A percentile compares a stretch with the other conserved stretches of the same genome.
These are phyloP conservation scores for Manihot esculenta DNA, from an alignment of 441 rosid species.

Conservation along the genomic window DNA sequence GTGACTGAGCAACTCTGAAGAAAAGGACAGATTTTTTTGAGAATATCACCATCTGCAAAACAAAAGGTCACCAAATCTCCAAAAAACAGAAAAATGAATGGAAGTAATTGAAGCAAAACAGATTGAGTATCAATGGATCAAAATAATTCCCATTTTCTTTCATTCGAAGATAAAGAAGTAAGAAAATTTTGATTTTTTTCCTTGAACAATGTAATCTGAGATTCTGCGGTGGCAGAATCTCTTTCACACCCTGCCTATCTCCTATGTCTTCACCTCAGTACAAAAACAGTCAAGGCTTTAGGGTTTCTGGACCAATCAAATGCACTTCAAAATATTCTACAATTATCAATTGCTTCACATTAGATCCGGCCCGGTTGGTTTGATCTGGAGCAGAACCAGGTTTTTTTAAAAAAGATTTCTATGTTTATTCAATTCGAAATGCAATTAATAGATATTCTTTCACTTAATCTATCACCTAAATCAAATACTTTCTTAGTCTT, in stretches of 20 bases:
- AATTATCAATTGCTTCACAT: not conserved
- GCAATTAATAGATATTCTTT: too few relatives aligned
- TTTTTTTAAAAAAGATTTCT: too few relatives aligned
- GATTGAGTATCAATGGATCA: slow-evolving; percentile 53
- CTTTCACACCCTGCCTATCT: slow-evolving; percentile 41
- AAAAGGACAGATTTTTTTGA: slow-evolving; percentile 31
- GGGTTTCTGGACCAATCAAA: not conserved
- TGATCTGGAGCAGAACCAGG: too few relatives aligned
- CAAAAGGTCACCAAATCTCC: not conserved
- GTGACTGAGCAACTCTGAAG: slow-evolving; percentile 26
- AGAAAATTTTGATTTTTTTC: not conserved
- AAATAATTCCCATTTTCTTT: slow-evolving; percentile 23
- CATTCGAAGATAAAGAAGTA: not conserved
- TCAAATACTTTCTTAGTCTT: too few relatives aligned
- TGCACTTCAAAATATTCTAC: not conserved
- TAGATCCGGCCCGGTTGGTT: too few relatives aligned
- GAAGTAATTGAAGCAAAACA: slow-evolving; percentile 32
- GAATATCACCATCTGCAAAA: slow-evolving; percentile 6
- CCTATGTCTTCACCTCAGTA: not conserved
- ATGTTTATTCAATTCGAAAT: not conserved
- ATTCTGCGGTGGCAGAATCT: slow-evolving; percentile 37
- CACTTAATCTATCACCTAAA: too few relatives aligned
- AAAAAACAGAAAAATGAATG: slow-evolving; percentile 28
- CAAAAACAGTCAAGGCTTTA: not conserved
- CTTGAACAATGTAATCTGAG: slow-evolving; percentile 7